Base-by-base conservation (phyloP, 352 stramenopile genomes). In the Globisporangium cylindrosporum region DNA sequence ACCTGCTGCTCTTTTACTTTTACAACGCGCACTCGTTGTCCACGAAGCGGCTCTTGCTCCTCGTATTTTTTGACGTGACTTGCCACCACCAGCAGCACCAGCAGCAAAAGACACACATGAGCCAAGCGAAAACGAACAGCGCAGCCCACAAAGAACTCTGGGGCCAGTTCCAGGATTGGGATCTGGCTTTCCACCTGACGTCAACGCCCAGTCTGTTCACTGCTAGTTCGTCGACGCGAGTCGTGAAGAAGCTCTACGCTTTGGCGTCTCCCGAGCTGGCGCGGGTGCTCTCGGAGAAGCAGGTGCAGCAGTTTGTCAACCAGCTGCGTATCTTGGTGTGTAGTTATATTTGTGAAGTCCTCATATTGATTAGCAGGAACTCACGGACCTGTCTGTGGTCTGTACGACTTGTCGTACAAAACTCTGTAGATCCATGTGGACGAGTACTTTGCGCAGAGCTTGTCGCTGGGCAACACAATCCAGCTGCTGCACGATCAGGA, bases 401-500 rank as follows among this genome's bases (percentile, higher is more conserved):
- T 38, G 8, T 10, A 7, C 8, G 6, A 38, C 32, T 38, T 38
- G 32, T 10, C 6, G 6, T 38, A 38, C 32, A 29, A 38, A 10
- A 38, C 8, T 38, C 4, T 57, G n/a, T 20, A 72, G 67, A 57
- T 72, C 9, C 78, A 81, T 27, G 59, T 88, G 6, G 75, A 86
- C 15, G 77, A 80, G 20, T 87, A 82, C 65, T 86, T 88, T 55
- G 56, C 58, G 4, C 72, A 74, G 32, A 87, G 81, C 62, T 53
- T 61, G 1, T 71, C 62, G 27, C 68, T 89, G 1, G 59, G 73
- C 9, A 79, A 73, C 57, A 64, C 68, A 4, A 61, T 83, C 0
- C 73, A 77, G 59, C 9, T 68, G 12, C 48, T 65, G 3, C 72
- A 67, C 22, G 72, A 53, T 12, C 65, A 77, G 0, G 41, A 53